A percentile compares a stretch with the other conserved stretches of the same genome.
Evolutionary conservation across 345 rosid species (phyloP).

Genomic region (Citrus maxima): DNA sequence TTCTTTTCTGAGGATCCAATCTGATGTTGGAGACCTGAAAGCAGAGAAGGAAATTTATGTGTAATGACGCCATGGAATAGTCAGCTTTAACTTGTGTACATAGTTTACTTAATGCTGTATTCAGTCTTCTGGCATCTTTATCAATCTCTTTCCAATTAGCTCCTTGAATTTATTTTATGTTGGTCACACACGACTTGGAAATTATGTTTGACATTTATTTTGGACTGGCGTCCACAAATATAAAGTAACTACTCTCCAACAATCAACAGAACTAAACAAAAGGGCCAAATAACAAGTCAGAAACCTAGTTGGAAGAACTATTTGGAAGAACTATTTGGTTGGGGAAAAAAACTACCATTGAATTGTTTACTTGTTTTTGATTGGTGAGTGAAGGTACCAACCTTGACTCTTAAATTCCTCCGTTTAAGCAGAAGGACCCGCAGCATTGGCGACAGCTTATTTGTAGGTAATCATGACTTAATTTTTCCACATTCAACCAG

Average conservation of each 20-base stretch:
- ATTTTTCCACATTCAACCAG: not conserved
- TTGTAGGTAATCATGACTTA: not conserved
- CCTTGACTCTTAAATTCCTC: conserved; percentile 21
- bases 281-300: not conserved
- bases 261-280: not conserved
- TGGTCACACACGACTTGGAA: not conserved
- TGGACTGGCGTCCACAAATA: conserved; percentile 7
- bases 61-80: conserved; percentile 1
- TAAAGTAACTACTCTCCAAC: not conserved
- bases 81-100: conserved; percentile 12
- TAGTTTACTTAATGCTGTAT: not conserved
- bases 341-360: not conserved
- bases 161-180: not conserved
- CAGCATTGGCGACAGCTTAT: conserved; percentile 20
- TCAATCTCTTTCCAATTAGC: not conserved
- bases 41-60: not conserved
- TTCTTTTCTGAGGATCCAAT: conserved; percentile 30
- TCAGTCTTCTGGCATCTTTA: not conserved
- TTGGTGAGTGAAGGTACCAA: conserved; percentile 21
- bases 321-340: not conserved
- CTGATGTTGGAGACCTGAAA: conserved; percentile 29
- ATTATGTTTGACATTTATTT: conserved; percentile 16
- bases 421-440: conserved; percentile 6
- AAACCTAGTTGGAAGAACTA: not conserved
- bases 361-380: not conserved